Conservation (phyloP, 257 asterid species). For the Prunella vulgaris region DNA sequence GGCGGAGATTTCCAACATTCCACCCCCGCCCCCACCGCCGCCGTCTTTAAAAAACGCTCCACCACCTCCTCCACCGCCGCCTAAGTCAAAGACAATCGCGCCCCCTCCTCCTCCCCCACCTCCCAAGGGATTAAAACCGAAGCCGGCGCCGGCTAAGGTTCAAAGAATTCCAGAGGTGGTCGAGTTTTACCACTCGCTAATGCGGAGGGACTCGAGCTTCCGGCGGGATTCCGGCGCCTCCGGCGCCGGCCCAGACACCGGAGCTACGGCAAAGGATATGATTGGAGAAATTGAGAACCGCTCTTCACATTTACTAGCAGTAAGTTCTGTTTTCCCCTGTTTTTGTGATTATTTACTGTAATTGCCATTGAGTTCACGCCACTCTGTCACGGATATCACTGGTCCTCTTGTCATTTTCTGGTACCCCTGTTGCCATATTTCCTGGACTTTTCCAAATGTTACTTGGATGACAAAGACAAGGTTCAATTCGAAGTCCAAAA, state of each 20-base stretch:
- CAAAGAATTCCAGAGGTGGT: slow-evolving; percentile 90
- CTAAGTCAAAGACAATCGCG: slow-evolving; percentile 14
- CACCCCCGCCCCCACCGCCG: slow-evolving; percentile 43
- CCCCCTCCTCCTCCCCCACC: slow-evolving; percentile 64
- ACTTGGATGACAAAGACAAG: slow-evolving; percentile 43
- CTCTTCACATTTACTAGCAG: slow-evolving; percentile 87
- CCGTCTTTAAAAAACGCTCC: slow-evolving; percentile 20
- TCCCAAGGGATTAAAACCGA: slow-evolving; percentile 39
- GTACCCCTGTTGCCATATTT: slow-evolving; percentile 24
- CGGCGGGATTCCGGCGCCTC: slow-evolving; percentile 57
- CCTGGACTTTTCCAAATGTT: slow-evolving; percentile 31
- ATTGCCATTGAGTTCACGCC: slow-evolving; percentile 26
- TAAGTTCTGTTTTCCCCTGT: slow-evolving; percentile 32
- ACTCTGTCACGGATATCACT: slow-evolving; percentile 46
- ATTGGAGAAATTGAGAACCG: slow-evolving; percentile 99
- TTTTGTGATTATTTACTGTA: slow-evolving; percentile 26
- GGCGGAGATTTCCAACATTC: slow-evolving; percentile 55
- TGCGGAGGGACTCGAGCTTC: slow-evolving; percentile 72
- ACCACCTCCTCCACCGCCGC: slow-evolving; percentile 48
- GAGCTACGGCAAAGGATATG: slow-evolving; percentile 80
- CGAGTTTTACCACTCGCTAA: slow-evolving; percentile 88
- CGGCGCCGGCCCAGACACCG: slow-evolving; percentile 33
- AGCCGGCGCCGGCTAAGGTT: slow-evolving; percentile 47
- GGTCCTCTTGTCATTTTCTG: slow-evolving; percentile 33
- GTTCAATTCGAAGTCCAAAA: slow-evolving; percentile 42